Percentiles rank a stretch among this genome's conserved stretches.
Conservation (phyloP, 805 yeast species). For the Suhomyces prunicola region DNA sequence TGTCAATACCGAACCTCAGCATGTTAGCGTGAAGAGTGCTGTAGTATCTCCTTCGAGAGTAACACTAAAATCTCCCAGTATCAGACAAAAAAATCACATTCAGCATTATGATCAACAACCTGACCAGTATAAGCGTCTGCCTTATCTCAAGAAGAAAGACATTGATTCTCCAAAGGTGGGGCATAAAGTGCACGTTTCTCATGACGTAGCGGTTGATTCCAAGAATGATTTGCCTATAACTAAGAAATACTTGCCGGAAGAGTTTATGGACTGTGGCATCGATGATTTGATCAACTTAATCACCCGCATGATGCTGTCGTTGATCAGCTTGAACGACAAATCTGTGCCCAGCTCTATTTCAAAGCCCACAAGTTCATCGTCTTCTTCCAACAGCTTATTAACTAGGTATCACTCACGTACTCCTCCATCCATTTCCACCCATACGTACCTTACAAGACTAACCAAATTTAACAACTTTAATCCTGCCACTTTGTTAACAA, state of each 20-base stretch:
- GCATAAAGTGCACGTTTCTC: background rate
- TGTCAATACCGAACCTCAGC: background rate
- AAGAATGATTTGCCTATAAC: conserved; percentile 1
- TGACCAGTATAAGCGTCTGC: background rate
- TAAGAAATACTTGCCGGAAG: conserved; percentile 37
- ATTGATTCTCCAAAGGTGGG: background rate
- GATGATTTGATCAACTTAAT: conserved; percentile 70
- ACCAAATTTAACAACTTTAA: conserved; percentile 83
- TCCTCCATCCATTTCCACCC: conserved; percentile 83
- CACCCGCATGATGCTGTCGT: conserved; percentile 73
- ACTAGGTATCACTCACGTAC: conserved; percentile 93
- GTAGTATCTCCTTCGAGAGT: background rate
- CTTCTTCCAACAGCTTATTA: conserved; percentile 34
- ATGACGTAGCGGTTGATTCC: background rate
- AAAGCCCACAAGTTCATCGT: conserved; percentile 18
- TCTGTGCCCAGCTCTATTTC: conserved; percentile 34
- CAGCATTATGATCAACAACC: background rate
- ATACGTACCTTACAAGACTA: conserved; percentile 70
- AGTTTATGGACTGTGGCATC: conserved; percentile 64
- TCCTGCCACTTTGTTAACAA: conserved; percentile 72
- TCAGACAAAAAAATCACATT: background rate
- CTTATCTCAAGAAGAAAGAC: background rate
- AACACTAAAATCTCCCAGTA: background rate
- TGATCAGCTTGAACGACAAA: conserved; percentile 72
- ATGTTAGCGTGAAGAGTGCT: background rate